These are phyloP conservation scores for Naematelia aurantialba DNA, from an alignment of 768 basidiomycete species.

Conservation along the genomic window DNA sequence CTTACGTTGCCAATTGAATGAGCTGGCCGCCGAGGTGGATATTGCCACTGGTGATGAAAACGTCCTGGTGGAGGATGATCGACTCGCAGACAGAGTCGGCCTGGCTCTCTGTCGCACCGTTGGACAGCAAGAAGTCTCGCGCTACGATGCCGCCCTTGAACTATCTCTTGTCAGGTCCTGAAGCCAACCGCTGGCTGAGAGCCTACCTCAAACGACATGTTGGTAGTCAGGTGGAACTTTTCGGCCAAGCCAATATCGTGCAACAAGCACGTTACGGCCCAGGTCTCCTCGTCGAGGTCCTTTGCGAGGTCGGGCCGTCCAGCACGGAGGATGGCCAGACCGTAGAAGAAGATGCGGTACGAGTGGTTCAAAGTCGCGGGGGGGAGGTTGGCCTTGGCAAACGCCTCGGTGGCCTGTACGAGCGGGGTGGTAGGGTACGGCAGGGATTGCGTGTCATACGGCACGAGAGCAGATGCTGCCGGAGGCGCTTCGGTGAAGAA, in stretches of 20 bases:
- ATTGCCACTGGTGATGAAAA: constrained; percentile 10
- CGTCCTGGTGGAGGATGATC: constrained; percentile 30
- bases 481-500: neutral
- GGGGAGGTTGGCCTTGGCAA: constrained; percentile 10
- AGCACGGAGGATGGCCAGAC: constrained; percentile 16
- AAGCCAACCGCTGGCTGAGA: neutral
- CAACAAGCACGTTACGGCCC: constrained; percentile 25
- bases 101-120: constrained; percentile 13
- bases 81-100: constrained; percentile 26
- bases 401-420: constrained; percentile 9
- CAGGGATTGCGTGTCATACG: constrained; percentile 1
- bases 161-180: neutral
- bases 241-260: constrained; percentile 25
- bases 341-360: constrained; percentile 21
- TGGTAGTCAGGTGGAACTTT: constrained; percentile 6
- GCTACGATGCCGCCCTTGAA: constrained; percentile 8
- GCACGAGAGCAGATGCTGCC: neutral
- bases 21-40: constrained; percentile 6
- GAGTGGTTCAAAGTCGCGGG: constrained; percentile 18
- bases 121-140: constrained; percentile 2
- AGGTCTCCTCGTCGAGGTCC: constrained; percentile 18
- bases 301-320: neutral
- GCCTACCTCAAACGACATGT: constrained; percentile 6
- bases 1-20: constrained; percentile 10
- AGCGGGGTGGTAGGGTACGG: constrained; percentile 14